Conservation (phyloP, 176 grass and related monocot species). For the Phoenix dactylifera region DNA sequence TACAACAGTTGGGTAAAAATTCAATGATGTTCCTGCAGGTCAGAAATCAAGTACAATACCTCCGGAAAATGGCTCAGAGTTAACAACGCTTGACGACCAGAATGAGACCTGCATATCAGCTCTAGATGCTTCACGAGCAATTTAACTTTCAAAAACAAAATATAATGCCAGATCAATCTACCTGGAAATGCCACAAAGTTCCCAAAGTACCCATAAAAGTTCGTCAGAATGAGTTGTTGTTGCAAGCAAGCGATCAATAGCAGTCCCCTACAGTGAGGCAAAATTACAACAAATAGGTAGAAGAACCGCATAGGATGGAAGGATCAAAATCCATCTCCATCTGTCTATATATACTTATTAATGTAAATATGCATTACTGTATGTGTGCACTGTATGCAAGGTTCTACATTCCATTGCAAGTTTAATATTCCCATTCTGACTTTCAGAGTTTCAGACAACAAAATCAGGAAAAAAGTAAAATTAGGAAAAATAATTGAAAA, state of each 20-base stretch:
- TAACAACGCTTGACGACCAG: conserved; percentile 86
- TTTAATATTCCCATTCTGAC: no score
- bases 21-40: no score
- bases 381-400: no score
- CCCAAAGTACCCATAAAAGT: conserved; percentile 93
- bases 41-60: conserved; percentile 29
- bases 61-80: conserved; percentile 70
- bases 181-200: conserved; percentile 95
- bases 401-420: no score
- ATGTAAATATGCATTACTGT: no score
- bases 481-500: no score
- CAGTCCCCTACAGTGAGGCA: conserved; percentile 52
- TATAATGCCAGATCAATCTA: conserved; percentile 20
- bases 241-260: conserved; percentile 61
- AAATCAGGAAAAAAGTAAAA: no score
- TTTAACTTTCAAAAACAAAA: neutral
- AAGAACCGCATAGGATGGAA: neutral
- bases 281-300: conserved; percentile 16
- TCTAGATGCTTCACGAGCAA: conserved; percentile 18
- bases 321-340: neutral
- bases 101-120: conserved; percentile 61
- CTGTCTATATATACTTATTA: no score
- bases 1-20: no score
- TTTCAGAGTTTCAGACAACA: no score
- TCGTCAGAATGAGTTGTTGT: conserved; percentile 71